Percentiles rank a stretch among this genome's conserved stretches.
These are phyloP conservation scores for Blechomonas ayalai DNA, from an alignment of 208 protist species.

Conservation along the genomic window DNA sequence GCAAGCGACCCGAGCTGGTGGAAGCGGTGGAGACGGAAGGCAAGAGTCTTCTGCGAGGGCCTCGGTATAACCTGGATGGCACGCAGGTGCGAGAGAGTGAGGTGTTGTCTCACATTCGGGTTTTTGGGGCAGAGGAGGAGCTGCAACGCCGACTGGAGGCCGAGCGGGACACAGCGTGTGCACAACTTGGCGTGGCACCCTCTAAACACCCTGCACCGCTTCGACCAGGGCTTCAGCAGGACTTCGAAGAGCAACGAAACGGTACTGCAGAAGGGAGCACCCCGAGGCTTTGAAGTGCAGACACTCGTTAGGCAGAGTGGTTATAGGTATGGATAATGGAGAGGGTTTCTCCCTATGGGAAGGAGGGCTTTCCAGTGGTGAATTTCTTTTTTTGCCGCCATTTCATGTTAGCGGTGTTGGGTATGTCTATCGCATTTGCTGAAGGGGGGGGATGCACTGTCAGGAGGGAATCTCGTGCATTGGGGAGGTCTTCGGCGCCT, in stretches of 20 bases:
- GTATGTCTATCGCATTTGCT: too few species aligned
- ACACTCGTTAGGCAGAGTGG: too few species aligned
- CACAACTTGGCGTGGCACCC: constrained; percentile 12
- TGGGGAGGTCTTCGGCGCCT: too few species aligned
- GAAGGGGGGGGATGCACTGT: too few species aligned
- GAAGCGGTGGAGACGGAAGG: constrained; percentile 70
- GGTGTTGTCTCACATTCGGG: constrained; percentile 44
- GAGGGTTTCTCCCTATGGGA: too few species aligned
- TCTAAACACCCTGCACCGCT: constrained; percentile 13
- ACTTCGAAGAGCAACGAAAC: not conserved
- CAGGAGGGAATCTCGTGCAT: too few species aligned
- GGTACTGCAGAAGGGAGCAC: too few species aligned
- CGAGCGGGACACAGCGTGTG: constrained; percentile 40
- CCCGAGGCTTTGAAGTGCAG: too few species aligned
- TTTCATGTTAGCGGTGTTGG: too few species aligned
- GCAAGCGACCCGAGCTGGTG: constrained; percentile 66
- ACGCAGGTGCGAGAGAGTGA: constrained; percentile 37
- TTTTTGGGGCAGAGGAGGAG: constrained; percentile 55
- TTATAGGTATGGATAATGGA: too few species aligned
- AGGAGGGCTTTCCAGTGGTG: too few species aligned
- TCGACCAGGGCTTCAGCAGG: constrained; percentile 22
- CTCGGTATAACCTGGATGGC: constrained; percentile 53
- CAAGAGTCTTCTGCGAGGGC: constrained; percentile 48
- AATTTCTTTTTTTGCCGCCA: too few species aligned
- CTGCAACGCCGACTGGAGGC: constrained; percentile 32